A percentile compares a stretch with the other conserved stretches of the same genome.
Conservation (phyloP, 306 rosid genomes). For the Ziziphus jujuba region DNA sequence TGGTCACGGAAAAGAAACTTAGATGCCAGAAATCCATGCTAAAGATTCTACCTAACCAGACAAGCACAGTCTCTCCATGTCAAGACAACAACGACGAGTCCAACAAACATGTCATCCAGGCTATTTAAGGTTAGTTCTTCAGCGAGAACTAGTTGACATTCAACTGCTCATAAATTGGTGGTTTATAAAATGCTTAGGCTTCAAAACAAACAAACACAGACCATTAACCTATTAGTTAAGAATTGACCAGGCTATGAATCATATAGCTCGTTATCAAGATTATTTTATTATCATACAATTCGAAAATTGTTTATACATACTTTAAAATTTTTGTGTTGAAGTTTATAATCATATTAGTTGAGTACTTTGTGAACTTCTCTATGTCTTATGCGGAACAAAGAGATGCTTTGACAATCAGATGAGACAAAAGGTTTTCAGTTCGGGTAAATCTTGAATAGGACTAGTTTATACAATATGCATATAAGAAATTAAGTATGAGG, state of each 20-base stretch:
- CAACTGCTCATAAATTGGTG: not conserved
- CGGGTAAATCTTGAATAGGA: conserved; percentile 5
- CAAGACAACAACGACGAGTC: not conserved
- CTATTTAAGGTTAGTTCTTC: not conserved
- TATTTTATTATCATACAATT: too few species aligned
- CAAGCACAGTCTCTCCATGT: not conserved
- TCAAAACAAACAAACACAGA: not conserved
- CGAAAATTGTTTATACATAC: too few species aligned
- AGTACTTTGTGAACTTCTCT: not conserved
- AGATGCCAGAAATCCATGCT: not conserved
- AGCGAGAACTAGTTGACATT: conserved; percentile 10
- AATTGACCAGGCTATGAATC: too few species aligned
- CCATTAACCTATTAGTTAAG: too few species aligned
- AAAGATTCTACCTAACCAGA: not conserved
- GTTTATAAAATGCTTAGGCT: not conserved
- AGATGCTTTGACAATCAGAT: not conserved
- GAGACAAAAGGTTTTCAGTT: not conserved
- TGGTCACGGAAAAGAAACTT: not conserved
- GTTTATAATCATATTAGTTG: not conserved
- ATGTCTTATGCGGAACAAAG: not conserved
- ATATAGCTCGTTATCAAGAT: too few species aligned
- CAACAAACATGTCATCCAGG: not conserved
- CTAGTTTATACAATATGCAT: conserved; percentile 7
- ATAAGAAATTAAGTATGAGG: not conserved
- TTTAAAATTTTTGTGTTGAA: not conserved